Percentiles rank a stretch among this genome's conserved stretches.
Evolutionary conservation across 305 asterid species (phyloP).

Genomic region (Fraxinus platypoda): DNA sequence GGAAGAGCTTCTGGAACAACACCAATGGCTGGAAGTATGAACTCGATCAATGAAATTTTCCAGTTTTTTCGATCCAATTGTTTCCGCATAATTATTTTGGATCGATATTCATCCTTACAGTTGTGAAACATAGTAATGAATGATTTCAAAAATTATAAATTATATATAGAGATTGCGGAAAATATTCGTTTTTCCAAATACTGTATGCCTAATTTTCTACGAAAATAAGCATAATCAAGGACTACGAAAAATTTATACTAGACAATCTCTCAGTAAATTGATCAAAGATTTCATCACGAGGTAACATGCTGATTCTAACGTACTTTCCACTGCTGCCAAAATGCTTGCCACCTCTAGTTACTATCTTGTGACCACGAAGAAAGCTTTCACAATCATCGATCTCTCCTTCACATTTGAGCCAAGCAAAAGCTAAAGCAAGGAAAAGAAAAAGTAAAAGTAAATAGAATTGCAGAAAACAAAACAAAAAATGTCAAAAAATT

Average conservation of each 20-base stretch:
- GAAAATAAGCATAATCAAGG: conserved; percentile 17
- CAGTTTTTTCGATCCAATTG: no score
- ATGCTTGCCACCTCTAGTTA: conserved; percentile 68
- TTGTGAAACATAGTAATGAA: background rate
- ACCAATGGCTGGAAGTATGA: no score
- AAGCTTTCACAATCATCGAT: conserved; percentile 67
- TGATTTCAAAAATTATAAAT: conserved; percentile 17
- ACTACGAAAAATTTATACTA: conserved; percentile 20
- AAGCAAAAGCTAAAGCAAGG: conserved; percentile 59
- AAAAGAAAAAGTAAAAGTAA: background rate
- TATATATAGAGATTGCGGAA: conserved; percentile 11
- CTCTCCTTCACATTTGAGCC: conserved; percentile 75
- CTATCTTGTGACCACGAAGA: conserved; percentile 57
- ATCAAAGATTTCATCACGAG: conserved; percentile 54
- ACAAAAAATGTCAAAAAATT: background rate
- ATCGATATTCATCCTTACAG: no score
- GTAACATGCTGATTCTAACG: conserved; percentile 64
- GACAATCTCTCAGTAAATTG: conserved; percentile 56
- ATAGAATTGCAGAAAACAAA: background rate
- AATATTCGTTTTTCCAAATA: conserved; percentile 16
- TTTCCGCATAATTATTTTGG: no score
- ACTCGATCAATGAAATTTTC: no score
- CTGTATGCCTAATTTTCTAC: background rate
- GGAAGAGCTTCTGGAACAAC: no score
- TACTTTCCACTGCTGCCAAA: conserved; percentile 62